Percentiles rank a stretch among this genome's conserved stretches.
Conservation (phyloP, 768 basidiomycete genomes). For the Strobilomyces echinocephalus region DNA sequence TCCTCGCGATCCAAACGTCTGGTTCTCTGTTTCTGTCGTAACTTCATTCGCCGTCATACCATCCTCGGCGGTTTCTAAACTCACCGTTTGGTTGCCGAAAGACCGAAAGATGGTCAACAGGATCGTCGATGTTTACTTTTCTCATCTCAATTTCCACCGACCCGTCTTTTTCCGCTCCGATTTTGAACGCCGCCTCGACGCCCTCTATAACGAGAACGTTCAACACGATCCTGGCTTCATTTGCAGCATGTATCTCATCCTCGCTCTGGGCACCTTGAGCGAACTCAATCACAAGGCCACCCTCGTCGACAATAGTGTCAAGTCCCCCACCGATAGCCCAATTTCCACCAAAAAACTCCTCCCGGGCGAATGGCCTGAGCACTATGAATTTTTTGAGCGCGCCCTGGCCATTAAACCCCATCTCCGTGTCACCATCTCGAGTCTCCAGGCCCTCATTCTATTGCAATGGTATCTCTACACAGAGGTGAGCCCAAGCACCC, state of each 20-base stretch:
- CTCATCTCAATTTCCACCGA: constrained; percentile 71
- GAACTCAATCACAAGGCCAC: constrained; percentile 72
- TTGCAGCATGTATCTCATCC: constrained; percentile 70
- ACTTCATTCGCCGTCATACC: constrained; percentile 38
- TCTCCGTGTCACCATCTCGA: constrained; percentile 74
- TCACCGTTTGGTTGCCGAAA: constrained; percentile 67
- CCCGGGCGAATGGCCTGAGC: constrained; percentile 62
- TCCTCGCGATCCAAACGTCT: constrained; percentile 58
- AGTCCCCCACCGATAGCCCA: constrained; percentile 31
- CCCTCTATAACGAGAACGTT: constrained; percentile 55
- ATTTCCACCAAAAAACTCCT: constrained; percentile 55
- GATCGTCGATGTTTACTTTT: constrained; percentile 70
- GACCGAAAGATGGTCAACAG: constrained; percentile 61
- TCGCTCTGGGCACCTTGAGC: constrained; percentile 78
- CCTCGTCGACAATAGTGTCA: constrained; percentile 43
- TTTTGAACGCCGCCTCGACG: constrained; percentile 59
- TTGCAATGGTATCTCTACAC: constrained; percentile 89
- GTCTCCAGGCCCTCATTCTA: constrained; percentile 77
- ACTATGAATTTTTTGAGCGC: constrained; percentile 80
- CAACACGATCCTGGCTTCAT: constrained; percentile 74
- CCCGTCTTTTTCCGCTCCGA: constrained; percentile 69
- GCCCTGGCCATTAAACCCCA: constrained; percentile 78
- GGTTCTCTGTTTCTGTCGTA: constrained; percentile 52
- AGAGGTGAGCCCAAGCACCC: constrained; percentile 47
- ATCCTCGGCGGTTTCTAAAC: constrained; percentile 23